These are phyloP conservation scores for Austroboletus novae-zelandiae DNA, from an alignment of 1,284 basidiomycete genomes.

Conservation along the genomic window DNA sequence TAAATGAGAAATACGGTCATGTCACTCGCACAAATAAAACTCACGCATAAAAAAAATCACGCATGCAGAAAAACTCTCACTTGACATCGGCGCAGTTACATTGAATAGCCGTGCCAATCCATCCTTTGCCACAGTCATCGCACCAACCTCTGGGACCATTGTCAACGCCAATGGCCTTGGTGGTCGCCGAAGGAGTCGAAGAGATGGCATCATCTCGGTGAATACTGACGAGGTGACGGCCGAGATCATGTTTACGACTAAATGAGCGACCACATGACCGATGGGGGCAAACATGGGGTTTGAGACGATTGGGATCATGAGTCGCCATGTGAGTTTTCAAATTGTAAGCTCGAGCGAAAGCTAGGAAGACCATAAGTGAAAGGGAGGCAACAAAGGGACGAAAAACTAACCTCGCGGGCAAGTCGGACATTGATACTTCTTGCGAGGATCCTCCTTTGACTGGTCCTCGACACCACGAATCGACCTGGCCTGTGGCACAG, in stretches of 20 bases:
- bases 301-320: slow-evolving; percentile 82
- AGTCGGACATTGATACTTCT: slow-evolving; percentile 69
- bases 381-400: background rate
- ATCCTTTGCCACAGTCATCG: slow-evolving; percentile 70
- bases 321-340: slow-evolving; percentile 89
- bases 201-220: slow-evolving; percentile 66
- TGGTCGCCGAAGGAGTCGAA: slow-evolving; percentile 38
- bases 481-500: slow-evolving; percentile 41
- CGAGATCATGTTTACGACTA: slow-evolving; percentile 86
- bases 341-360: slow-evolving; percentile 88
- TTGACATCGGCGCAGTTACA: slow-evolving; percentile 70
- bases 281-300: slow-evolving; percentile 83
- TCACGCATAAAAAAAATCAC: slow-evolving; percentile 24
- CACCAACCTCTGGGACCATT: slow-evolving; percentile 66
- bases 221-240: slow-evolving; percentile 82
- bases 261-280: slow-evolving; percentile 81
- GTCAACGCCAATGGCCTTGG: slow-evolving; percentile 59
- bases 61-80: slow-evolving; percentile 36
- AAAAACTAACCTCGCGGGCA: slow-evolving; percentile 63
- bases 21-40: slow-evolving; percentile 4
- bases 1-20: slow-evolving; percentile 4
- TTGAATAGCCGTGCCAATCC: slow-evolving; percentile 51
- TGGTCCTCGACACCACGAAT: slow-evolving; percentile 39
- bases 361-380: slow-evolving; percentile 35
- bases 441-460: slow-evolving; percentile 59